Conservation (phyloP, 2,329 filamentous ascomycete species). For the Penicillium sp. region DNA sequence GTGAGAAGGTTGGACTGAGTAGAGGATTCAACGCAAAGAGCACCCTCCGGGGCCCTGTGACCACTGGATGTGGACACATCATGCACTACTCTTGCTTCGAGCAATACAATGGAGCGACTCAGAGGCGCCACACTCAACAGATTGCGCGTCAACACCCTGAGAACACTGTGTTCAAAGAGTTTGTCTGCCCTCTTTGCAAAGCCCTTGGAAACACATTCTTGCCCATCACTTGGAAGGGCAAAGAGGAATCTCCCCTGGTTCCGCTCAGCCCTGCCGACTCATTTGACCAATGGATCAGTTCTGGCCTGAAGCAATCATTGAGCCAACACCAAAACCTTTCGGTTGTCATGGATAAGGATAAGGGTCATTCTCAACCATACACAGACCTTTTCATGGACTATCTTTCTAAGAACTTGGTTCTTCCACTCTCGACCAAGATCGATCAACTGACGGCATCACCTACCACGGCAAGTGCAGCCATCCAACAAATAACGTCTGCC, state of each 20-base stretch:
- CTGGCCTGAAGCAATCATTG: conserved; percentile 55
- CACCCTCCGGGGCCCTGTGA: conserved; percentile 73
- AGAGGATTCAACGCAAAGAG: conserved; percentile 79
- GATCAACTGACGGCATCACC: conserved; percentile 34
- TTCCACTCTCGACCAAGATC: conserved; percentile 49
- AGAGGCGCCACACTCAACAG: conserved; percentile 82
- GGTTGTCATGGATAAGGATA: conserved; percentile 40
- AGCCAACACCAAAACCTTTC: conserved; percentile 53
- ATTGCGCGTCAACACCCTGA: conserved; percentile 95
- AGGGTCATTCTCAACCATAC: conserved; percentile 38
- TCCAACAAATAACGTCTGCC: conserved; percentile 31
- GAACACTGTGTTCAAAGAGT: conserved; percentile 75
- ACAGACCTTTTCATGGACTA: conserved; percentile 56
- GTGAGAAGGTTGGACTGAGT: conserved; percentile 79
- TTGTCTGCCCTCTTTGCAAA: conserved; percentile 95
- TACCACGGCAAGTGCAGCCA: conserved; percentile 24
- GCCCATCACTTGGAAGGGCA: conserved; percentile 91
- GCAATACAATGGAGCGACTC: conserved; percentile 81
- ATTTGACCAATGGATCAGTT: conserved; percentile 71
- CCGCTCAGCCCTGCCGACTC: conserved; percentile 61
- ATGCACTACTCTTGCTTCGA: conserved; percentile 99
- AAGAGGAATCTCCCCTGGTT: conserved; percentile 80
- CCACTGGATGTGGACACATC: conserved; percentile 92
- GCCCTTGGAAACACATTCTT: conserved; percentile 93
- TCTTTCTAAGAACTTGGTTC: conserved; percentile 52